A percentile compares a stretch with the other conserved stretches of the same genome.
These are phyloP conservation scores for Dactylis glomerata DNA, from an alignment of 176 grass and related monocot species.

Conservation along the genomic window DNA sequence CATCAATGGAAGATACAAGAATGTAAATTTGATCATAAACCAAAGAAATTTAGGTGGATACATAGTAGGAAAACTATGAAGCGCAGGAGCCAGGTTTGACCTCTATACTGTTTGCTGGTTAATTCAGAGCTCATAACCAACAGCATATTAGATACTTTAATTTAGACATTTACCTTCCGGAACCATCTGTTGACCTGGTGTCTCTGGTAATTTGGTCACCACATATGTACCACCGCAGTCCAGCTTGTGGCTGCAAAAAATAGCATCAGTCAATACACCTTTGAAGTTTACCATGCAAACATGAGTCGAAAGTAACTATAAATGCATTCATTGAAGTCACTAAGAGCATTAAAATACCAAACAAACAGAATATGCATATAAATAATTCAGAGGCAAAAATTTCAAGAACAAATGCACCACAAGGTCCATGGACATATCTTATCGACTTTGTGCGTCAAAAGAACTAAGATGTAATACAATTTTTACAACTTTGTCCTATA, in stretches of 20 bases:
- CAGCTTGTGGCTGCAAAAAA: constrained; percentile 62
- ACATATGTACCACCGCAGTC: constrained; percentile 47
- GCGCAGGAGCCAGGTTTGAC: neutral
- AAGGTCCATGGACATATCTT: neutral
- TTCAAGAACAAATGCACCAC: neutral
- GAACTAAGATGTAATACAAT: neutral
- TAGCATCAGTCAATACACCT: constrained; percentile 33
- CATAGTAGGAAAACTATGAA: neutral
- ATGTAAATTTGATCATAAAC: constrained; percentile 3
- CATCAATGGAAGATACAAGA: neutral
- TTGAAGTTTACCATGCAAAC: constrained; percentile 1
- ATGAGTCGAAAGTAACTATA: constrained; percentile 14
- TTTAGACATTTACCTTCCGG: constrained; percentile 37
- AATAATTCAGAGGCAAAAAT: neutral
- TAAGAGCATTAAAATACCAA: neutral
- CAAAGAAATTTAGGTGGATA: constrained; percentile 3
- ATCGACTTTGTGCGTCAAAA: neutral
- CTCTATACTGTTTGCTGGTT: neutral
- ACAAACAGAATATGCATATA: neutral
- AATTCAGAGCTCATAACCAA: constrained; percentile 18
- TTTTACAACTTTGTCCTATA: neutral
- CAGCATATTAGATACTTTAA: constrained; percentile 21
- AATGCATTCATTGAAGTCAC: neutral
- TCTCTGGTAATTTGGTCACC: neutral
- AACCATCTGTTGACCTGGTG: constrained; percentile 29